Base-by-base conservation (phyloP, 2,329 filamentous ascomycete species). In the Pestalotiopsis sp. region DNA sequence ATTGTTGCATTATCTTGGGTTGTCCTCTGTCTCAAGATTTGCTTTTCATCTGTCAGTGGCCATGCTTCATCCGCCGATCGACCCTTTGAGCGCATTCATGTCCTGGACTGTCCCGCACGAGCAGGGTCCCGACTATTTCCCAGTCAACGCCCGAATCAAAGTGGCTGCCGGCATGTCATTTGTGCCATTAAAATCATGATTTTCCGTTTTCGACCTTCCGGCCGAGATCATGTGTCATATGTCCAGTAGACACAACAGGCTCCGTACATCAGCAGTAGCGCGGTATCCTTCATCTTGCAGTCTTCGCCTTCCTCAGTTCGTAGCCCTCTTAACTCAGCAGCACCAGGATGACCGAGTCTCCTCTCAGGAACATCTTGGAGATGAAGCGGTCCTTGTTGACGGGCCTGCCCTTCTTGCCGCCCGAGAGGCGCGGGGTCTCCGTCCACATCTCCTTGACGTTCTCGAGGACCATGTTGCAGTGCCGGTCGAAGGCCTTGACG, bases 361-460 rank as follows among this genome's bases (percentile, higher is more conserved):
- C 94, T 79, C 94, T 86, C 72, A 97, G 82, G 81, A 97, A 97
- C 95, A 98, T 95, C 86, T 98, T 98, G 87, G 93, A 97, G 77
- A 98, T 96, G 82, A 98, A 98, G 57, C 96, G 88, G 82, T 99
- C 96, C 89, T 98, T 98, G 85, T 99, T 99, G 71, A 98, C 93
- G 59, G 92, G 91, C 76, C 92, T 87, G 67, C 95, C 95, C 84
- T 94, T 95, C 86, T 95, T 96, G 73, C 95, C 95, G 73, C 91
- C 92, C 25, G 92, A 90, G 77, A 93, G 87, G 70, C 90, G 86
- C 63, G 95, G 94, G 67, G 93, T 96, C 84, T 99, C 96, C 11
- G 95, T 98, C 96, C 96, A 99, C 95, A 99, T 98, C 85, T 99
- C 96, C 87, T 97, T 97, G 58, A 97, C 94, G 75, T 97, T 97